phyloP scores from a whole-genome alignment of 139 green algal species.

The Eudorina sp. region DNA sequence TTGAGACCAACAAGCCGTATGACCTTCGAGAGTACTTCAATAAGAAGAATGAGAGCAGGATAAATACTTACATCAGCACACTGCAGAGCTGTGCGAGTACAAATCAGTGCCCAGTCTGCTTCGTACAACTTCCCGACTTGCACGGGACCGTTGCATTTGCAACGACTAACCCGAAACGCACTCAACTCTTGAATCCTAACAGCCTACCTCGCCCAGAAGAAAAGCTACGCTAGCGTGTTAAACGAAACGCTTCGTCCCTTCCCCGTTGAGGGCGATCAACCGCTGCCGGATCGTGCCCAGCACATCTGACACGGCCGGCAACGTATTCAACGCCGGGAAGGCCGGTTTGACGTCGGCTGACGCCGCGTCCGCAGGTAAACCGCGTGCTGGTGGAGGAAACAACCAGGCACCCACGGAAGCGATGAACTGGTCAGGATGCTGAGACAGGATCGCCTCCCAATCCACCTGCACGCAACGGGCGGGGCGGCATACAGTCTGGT shows the following conservation, averaged over 20 bases:
- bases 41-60: no score
- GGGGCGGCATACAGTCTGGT: not conserved
- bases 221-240: slow-evolving; percentile 19
- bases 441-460: slow-evolving; percentile 92
- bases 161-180: no score
- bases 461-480: slow-evolving; percentile 76
- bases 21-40: no score
- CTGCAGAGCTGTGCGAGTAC: no score
- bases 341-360: not conserved
- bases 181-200: no score
- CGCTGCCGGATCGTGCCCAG: slow-evolving; percentile 66
- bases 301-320: slow-evolving; percentile 55
- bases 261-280: slow-evolving; percentile 73
- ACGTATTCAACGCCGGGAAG: slow-evolving; percentile 16
- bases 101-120: no score
- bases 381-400: slow-evolving; percentile 30
- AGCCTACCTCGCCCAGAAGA: no score
- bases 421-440: slow-evolving; percentile 78
- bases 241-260: slow-evolving; percentile 40
- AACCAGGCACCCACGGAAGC: slow-evolving; percentile 53
- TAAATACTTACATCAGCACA: no score
- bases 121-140: no score
- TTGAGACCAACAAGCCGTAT: no score
- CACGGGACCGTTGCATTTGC: no score
- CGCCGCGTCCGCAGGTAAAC: not conserved